A percentile compares a stretch with the other conserved stretches of the same genome.
Evolutionary conservation across 2,329 filamentous ascomycete species (phyloP).

Genomic region (Aspergillus fijiensis): DNA sequence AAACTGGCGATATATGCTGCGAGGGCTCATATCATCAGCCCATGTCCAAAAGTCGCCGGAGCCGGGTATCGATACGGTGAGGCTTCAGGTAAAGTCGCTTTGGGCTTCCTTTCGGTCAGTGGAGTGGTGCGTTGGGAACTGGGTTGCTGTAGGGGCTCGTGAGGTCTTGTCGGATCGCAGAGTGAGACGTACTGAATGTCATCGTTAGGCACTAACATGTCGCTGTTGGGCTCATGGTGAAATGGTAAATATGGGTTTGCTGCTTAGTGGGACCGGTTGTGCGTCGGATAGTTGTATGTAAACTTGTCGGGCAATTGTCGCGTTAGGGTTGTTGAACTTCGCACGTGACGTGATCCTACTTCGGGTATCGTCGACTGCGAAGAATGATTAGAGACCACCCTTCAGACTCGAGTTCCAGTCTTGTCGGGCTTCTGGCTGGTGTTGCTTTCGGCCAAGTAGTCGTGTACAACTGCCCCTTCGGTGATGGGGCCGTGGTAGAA

Average conservation of each 20-base stretch:
- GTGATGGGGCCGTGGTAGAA: slow-evolving; percentile 1
- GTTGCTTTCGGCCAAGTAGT: slow-evolving; percentile 1
- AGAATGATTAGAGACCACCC: not conserved
- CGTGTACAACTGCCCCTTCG: slow-evolving; percentile 4
- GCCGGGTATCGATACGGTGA: not conserved
- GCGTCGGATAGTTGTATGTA: not conserved
- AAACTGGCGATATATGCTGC: not conserved
- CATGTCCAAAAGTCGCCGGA: not conserved
- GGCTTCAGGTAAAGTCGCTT: not conserved
- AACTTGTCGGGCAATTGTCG: not conserved
- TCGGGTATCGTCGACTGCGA: not conserved
- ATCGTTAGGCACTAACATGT: not conserved
- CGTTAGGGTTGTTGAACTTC: not conserved
- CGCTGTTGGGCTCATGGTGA: not conserved
- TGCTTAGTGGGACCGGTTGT: not conserved
- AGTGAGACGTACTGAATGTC: not conserved
- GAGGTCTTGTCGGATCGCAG: not conserved
- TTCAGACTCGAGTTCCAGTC: not conserved
- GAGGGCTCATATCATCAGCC: not conserved
- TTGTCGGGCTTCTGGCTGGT: not conserved
- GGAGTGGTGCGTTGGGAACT: not conserved
- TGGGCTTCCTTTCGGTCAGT: not conserved
- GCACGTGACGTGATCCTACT: not conserved
- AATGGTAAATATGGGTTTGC: not conserved
- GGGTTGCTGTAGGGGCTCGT: not conserved